phyloP scores from a whole-genome alignment of 1,284 basidiomycete species.

The Kwoniella shivajii region DNA sequence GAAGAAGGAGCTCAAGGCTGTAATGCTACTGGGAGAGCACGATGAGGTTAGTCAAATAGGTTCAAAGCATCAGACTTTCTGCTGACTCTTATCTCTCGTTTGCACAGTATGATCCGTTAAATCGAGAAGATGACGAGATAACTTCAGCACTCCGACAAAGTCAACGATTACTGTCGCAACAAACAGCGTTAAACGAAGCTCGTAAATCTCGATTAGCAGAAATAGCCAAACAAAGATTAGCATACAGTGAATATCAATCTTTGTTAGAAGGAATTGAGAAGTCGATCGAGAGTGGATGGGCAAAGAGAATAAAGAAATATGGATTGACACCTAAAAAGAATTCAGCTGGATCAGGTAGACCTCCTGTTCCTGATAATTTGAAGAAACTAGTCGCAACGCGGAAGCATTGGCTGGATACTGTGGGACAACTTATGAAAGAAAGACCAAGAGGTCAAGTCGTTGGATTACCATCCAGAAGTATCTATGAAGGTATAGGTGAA shows the following conservation, averaged over 20 bases:
- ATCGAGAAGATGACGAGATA: conserved; percentile 88
- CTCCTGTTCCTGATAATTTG: conserved; percentile 69
- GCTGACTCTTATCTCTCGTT: background rate
- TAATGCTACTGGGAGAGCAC: conserved; percentile 58
- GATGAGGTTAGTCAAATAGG: conserved; percentile 55
- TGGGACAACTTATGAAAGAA: conserved; percentile 69
- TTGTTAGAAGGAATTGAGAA: conserved; percentile 78
- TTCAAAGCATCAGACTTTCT: background rate
- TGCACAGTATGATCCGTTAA: conserved; percentile 74
- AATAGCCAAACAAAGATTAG: conserved; percentile 83
- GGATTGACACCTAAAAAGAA: conserved; percentile 66
- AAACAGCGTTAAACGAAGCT: conserved; percentile 77
- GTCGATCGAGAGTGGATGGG: conserved; percentile 63
- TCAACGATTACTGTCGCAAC: conserved; percentile 75
- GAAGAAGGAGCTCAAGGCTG: conserved; percentile 58
- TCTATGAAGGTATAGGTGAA: conserved; percentile 73
- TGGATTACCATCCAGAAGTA: conserved; percentile 70
- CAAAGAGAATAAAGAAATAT: conserved; percentile 55
- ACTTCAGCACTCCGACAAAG: conserved; percentile 84
- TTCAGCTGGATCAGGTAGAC: conserved; percentile 57
- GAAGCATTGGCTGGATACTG: conserved; percentile 69
- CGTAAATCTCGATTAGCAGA: conserved; percentile 72
- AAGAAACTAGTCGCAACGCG: conserved; percentile 70
- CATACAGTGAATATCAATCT: conserved; percentile 83
- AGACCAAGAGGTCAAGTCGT: conserved; percentile 67